Percentiles rank a stretch among this genome's conserved stretches.
These are phyloP conservation scores for Xerophyta viscosa DNA, from an alignment of 106 monocot genomes.

Conservation along the genomic window DNA sequence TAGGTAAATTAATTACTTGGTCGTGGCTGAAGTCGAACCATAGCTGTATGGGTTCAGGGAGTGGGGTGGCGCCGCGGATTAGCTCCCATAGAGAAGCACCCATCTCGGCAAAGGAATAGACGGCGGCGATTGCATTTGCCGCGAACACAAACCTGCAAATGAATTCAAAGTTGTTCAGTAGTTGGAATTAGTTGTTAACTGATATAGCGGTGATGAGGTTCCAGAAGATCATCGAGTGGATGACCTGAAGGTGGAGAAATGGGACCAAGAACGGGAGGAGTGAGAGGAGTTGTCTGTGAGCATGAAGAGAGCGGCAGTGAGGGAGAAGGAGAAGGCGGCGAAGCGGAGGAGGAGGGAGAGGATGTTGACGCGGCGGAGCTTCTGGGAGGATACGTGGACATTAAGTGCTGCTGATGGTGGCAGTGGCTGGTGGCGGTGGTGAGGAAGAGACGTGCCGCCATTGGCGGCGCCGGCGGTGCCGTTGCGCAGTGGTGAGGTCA, in stretches of 20 bases:
- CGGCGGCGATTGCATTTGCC: slow-evolving; percentile 71
- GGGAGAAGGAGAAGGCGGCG: slow-evolving; percentile 56
- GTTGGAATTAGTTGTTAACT: no score
- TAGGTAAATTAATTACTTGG: no score
- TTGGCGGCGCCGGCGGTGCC: no score
- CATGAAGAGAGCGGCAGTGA: slow-evolving; percentile 60
- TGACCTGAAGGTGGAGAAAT: slow-evolving; percentile 47
- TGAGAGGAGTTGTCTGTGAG: slow-evolving; percentile 29
- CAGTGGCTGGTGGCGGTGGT: no score
- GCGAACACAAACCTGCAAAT: slow-evolving; percentile 64
- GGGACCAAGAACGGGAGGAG: slow-evolving; percentile 31
- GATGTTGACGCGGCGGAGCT: slow-evolving; percentile 32
- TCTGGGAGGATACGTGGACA: slow-evolving; percentile 24
- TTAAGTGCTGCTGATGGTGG: slow-evolving; percentile 12
- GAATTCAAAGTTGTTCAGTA: no score
- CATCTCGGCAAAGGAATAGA: slow-evolving; percentile 71
- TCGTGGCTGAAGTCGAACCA: slow-evolving; percentile 99
- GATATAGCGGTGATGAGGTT: no score
- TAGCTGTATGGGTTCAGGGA: slow-evolving; percentile 78
- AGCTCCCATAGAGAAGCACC: slow-evolving; percentile 57
- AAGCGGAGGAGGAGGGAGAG: slow-evolving; percentile 50
- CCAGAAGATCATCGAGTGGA: no score
- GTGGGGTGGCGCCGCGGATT: slow-evolving; percentile 46
- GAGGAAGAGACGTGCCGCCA: no score
- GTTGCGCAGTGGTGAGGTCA: no score